A percentile compares a stretch with the other conserved stretches of the same genome.
phyloP scores from a whole-genome alignment of 805 yeast species.

The Isabelozyma gotoi region DNA sequence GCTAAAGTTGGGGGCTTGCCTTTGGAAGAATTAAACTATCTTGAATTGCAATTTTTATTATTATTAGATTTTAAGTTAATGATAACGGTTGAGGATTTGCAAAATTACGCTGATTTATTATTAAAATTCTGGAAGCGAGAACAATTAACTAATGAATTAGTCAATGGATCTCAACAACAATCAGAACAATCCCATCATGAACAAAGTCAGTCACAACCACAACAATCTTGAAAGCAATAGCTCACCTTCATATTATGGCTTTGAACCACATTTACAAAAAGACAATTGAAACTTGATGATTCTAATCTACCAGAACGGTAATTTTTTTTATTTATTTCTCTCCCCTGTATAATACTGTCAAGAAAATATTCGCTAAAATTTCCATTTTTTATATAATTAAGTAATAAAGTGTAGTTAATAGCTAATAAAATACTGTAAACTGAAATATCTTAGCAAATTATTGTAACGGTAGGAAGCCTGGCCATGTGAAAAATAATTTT shows the following conservation, averaged over 20 bases:
- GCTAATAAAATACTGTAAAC: too few species aligned
- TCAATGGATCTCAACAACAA: constrained; percentile 12
- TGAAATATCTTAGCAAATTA: too few species aligned
- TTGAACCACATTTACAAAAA: constrained; percentile 1
- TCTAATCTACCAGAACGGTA: background rate
- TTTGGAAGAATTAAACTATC: constrained; percentile 84
- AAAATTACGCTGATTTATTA: constrained; percentile 83
- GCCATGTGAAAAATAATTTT: background rate
- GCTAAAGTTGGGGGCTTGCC: constrained; percentile 97
- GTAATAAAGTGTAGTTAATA: too few species aligned
- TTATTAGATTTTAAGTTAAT: constrained; percentile 82
- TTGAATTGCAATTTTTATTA: constrained; percentile 85
- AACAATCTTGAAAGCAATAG: background rate
- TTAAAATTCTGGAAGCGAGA: constrained; percentile 82
- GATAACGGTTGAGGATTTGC: constrained; percentile 88
- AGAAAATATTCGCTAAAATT: background rate
- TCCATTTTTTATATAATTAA: too few species aligned
- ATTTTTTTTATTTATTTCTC: constrained; percentile 1
- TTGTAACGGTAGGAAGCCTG: too few species aligned
- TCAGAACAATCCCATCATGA: constrained; percentile 1
- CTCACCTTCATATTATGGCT: background rate
- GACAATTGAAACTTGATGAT: background rate
- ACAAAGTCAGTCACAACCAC: background rate
- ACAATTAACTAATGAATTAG: constrained; percentile 45
- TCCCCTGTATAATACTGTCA: background rate